These are phyloP conservation scores for Lathyrus tuberosus DNA, from an alignment of 306 rosid genomes.

Conservation along the genomic window DNA sequence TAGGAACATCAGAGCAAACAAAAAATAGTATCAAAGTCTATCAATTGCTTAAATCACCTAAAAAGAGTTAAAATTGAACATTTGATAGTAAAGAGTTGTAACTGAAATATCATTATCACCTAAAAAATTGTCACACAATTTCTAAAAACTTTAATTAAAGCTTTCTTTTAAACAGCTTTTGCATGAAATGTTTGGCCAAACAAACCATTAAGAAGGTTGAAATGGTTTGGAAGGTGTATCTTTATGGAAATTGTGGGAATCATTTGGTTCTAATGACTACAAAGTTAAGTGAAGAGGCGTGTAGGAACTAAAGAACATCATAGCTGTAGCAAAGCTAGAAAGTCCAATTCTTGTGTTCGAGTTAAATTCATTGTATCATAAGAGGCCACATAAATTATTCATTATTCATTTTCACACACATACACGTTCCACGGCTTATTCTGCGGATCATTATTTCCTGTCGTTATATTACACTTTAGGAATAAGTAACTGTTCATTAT, in stretches of 20 bases:
- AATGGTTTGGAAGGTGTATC: conserved; percentile 16
- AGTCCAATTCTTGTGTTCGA: conserved; percentile 8
- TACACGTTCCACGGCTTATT: conserved; percentile 27
- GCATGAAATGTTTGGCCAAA: conserved; percentile 28
- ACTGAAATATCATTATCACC: too few relatives aligned
- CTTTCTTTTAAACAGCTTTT: conserved; percentile 20
- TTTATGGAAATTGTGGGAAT: conserved; percentile 22
- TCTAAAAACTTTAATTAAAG: conserved; percentile 1
- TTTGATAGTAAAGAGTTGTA: too few relatives aligned
- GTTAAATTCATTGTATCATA: conserved; percentile 30
- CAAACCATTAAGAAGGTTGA: conserved; percentile 37
- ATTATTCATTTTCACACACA: conserved; percentile 18
- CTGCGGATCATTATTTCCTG: conserved; percentile 34
- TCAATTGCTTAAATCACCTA: too few relatives aligned
- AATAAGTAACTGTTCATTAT: background rate
- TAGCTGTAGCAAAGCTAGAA: conserved; percentile 33
- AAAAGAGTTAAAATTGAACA: too few relatives aligned
- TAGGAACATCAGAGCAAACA: background rate
- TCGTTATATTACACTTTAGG: background rate
- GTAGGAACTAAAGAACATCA: conserved; percentile 11
- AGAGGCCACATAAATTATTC: conserved; percentile 12
- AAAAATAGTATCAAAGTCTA: too few relatives aligned
- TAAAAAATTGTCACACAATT: background rate
- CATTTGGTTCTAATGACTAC: conserved; percentile 28
- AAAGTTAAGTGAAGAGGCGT: conserved; percentile 39